These are phyloP conservation scores for Elymus sibiricus DNA, from an alignment of 176 grass and related monocot species.

Conservation along the genomic window DNA sequence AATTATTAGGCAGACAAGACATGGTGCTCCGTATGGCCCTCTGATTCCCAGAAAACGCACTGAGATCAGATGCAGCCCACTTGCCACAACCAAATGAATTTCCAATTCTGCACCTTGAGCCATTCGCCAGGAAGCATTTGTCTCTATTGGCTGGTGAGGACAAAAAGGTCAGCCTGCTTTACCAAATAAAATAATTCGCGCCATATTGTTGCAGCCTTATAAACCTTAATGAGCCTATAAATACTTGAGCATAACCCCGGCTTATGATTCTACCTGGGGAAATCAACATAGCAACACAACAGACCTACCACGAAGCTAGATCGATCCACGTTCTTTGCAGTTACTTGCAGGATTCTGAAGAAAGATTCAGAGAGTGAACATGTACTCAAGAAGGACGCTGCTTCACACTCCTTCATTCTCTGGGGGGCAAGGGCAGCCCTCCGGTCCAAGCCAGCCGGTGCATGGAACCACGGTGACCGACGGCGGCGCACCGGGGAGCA, in stretches of 20 bases:
- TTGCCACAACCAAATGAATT: conserved; percentile 36
- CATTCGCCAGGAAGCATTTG: not conserved
- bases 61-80: conserved; percentile 26
- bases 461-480: not conserved
- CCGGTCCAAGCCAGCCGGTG: conserved; percentile 36
- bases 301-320: not conserved
- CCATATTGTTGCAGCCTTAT: conserved; percentile 16
- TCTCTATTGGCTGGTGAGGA: conserved; percentile 26
- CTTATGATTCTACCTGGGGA: conserved; percentile 32
- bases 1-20: conserved; percentile 40
- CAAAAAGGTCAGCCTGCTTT: conserved; percentile 1
- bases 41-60: conserved; percentile 29
- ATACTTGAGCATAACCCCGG: conserved; percentile 26
- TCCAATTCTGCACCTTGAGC: conserved; percentile 27
- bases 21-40: conserved; percentile 37
- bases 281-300: not conserved
- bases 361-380: not conserved
- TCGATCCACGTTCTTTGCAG: not conserved
- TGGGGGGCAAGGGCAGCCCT: conserved; percentile 30
- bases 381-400: conserved; percentile 64
- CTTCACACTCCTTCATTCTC: conserved; percentile 57
- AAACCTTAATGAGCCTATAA: conserved; percentile 38
- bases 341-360: conserved; percentile 14
- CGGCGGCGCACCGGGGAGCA: conserved; percentile 3
- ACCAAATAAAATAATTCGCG: conserved; percentile 14